Percentiles rank a stretch among this genome's conserved stretches.
Conservation (phyloP, 495 filamentous ascomycete genomes). For the Chaetomium tenue region DNA sequence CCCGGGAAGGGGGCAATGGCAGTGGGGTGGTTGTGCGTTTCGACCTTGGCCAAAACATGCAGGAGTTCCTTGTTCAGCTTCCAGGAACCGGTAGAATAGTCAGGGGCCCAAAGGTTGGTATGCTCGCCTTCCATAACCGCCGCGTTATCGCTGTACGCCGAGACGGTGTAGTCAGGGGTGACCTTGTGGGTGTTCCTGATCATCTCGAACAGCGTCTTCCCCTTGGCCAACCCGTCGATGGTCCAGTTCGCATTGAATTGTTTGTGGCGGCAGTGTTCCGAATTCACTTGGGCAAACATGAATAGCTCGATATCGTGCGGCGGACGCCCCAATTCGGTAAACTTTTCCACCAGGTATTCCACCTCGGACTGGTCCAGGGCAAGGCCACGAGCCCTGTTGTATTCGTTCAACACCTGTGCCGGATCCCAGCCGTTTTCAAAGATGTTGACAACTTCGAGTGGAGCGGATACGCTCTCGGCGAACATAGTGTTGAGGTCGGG, state of each 20-base stretch:
- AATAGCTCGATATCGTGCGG: conserved; percentile 93
- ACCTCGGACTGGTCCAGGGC: conserved; percentile 87
- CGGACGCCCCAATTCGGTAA: conserved; percentile 67
- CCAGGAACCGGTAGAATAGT: conserved; percentile 83
- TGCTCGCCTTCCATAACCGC: conserved; percentile 79
- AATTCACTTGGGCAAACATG: conserved; percentile 98
- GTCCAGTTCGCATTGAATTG: conserved; percentile 97
- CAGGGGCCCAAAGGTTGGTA: conserved; percentile 80
- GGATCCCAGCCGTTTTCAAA: conserved; percentile 60
- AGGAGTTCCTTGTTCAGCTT: conserved; percentile 79
- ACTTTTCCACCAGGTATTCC: conserved; percentile 86
- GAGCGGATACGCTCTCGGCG: conserved; percentile 65
- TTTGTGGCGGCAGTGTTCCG: conserved; percentile 71
- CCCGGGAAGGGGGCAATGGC: conserved; percentile 83
- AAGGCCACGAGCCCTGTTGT: conserved; percentile 78
- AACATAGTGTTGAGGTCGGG: conserved; percentile 77
- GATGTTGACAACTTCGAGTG: conserved; percentile 71
- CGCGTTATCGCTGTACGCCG: conserved; percentile 96
- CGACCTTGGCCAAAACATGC: conserved; percentile 90
- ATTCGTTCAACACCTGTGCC: conserved; percentile 68
- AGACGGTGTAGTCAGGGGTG: conserved; percentile 76
- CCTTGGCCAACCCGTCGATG: conserved; percentile 84
- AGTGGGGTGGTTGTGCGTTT: conserved; percentile 97
- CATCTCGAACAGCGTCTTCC: conserved; percentile 84
- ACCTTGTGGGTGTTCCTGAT: conserved; percentile 87